Percentiles rank a stretch among this genome's conserved stretches.
Evolutionary conservation across 106 monocot species (phyloP).

Genomic region (Dioscorea zingiberensis): DNA sequence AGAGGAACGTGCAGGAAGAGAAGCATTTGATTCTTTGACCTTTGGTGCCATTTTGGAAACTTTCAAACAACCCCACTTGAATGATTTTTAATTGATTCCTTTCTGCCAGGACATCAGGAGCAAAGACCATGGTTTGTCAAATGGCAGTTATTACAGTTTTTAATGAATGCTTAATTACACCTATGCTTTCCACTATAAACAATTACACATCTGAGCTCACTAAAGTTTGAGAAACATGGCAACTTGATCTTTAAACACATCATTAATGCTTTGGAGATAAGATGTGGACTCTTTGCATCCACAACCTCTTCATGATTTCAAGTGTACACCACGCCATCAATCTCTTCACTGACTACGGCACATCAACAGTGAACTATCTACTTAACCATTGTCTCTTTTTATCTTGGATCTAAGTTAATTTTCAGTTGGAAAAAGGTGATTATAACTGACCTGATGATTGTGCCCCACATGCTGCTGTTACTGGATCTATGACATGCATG

Average conservation of each 20-base stretch:
- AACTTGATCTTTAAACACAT: too few relatives aligned
- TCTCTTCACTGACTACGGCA: too few relatives aligned
- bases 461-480: too few relatives aligned
- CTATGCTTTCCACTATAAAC: too few relatives aligned
- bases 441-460: too few relatives aligned
- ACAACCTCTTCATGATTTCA: neutral
- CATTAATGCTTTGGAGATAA: neutral
- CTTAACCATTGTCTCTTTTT: too few relatives aligned
- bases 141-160: neutral
- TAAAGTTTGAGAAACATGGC: neutral
- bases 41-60: neutral
- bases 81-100: neutral
- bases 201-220: neutral
- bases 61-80: neutral
- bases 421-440: too few relatives aligned
- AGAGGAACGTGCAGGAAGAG: neutral
- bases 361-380: too few relatives aligned
- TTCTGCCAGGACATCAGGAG: neutral
- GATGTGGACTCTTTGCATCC: neutral
- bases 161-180: too few relatives aligned
- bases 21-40: neutral
- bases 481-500: too few relatives aligned
- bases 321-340: too few relatives aligned
- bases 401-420: neutral
- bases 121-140: slow-evolving; percentile 2